phyloP scores from a whole-genome alignment of 1,284 basidiomycete species.

The Cryptococcus depauperatus region DNA sequence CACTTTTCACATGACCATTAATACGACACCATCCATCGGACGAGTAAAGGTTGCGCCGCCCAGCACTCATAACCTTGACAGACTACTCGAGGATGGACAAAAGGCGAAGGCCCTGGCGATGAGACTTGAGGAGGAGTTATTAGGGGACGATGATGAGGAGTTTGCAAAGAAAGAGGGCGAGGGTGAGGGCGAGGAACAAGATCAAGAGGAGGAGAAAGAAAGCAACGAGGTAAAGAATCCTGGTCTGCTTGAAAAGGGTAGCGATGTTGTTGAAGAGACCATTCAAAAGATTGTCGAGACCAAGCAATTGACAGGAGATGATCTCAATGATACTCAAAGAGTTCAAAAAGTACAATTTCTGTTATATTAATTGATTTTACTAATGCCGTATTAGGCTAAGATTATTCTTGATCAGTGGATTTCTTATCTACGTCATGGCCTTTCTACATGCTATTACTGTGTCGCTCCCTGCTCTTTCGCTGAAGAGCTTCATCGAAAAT shows the following conservation, averaged over 20 bases:
- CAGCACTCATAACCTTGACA: slow-evolving; percentile 64
- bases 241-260: slow-evolving; percentile 33
- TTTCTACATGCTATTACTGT: slow-evolving; percentile 73
- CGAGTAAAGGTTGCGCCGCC: slow-evolving; percentile 71
- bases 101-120: slow-evolving; percentile 62
- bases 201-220: slow-evolving; percentile 6
- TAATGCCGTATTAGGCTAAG: slow-evolving; percentile 22
- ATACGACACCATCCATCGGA: slow-evolving; percentile 66
- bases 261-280: slow-evolving; percentile 35
- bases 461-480: slow-evolving; percentile 79
- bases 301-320: slow-evolving; percentile 23
- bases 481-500: slow-evolving; percentile 89
- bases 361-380: background rate
- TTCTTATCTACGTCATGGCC: slow-evolving; percentile 35
- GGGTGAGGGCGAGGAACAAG: background rate
- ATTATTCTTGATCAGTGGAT: slow-evolving; percentile 35
- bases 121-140: slow-evolving; percentile 58
- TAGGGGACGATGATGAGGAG: slow-evolving; percentile 45
- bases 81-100: slow-evolving; percentile 67
- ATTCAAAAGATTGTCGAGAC: slow-evolving; percentile 26
- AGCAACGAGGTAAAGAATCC: slow-evolving; percentile 7
- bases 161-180: slow-evolving; percentile 14
- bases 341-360: slow-evolving; percentile 19
- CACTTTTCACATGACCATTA: slow-evolving; percentile 80
- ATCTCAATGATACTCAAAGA: slow-evolving; percentile 24